These are phyloP conservation scores for Naematelia aurantialba DNA, from an alignment of 768 basidiomycete genomes.

Conservation along the genomic window DNA sequence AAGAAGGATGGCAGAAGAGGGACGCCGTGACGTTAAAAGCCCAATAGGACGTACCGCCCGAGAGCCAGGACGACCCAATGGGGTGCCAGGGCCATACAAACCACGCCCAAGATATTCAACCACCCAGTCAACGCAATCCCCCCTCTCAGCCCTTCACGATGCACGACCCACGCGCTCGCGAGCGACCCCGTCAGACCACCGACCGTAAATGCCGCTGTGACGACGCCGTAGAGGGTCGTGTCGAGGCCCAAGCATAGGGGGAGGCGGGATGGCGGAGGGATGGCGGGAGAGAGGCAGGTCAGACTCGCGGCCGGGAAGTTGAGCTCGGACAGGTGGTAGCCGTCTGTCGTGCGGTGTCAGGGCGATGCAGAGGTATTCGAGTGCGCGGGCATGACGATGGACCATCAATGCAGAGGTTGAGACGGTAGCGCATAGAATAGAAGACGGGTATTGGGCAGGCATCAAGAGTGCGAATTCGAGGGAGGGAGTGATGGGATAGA, in stretches of 20 bases:
- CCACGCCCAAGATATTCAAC: conserved; percentile 40
- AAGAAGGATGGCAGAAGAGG: no score
- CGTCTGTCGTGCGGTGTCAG: conserved; percentile 54
- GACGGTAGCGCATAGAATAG: no score
- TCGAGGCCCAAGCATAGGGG: conserved; percentile 78
- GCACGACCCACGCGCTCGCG: conserved; percentile 31
- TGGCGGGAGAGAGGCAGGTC: conserved; percentile 59
- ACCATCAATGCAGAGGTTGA: neutral
- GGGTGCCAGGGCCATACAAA: conserved; percentile 38
- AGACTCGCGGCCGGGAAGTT: conserved; percentile 78
- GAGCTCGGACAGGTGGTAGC: conserved; percentile 87
- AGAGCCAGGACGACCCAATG: conserved; percentile 38
- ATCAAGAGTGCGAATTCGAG: no score
- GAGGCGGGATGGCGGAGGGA: conserved; percentile 46
- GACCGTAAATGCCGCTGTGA: conserved; percentile 80
- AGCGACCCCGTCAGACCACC: conserved; percentile 71
- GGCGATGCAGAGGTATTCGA: neutral
- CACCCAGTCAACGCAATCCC: conserved; percentile 44
- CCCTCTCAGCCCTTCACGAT: conserved; percentile 33
- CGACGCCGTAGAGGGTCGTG: conserved; percentile 68
- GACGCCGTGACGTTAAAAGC: neutral
- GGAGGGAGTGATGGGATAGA: no score
- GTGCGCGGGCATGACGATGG: neutral
- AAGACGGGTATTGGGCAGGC: no score
- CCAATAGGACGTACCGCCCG: conserved; percentile 30